A percentile compares a stretch with the other conserved stretches of the same genome.
phyloP scores from a whole-genome alignment of 495 filamentous ascomycete species.

The Glarea lozoyensis region DNA sequence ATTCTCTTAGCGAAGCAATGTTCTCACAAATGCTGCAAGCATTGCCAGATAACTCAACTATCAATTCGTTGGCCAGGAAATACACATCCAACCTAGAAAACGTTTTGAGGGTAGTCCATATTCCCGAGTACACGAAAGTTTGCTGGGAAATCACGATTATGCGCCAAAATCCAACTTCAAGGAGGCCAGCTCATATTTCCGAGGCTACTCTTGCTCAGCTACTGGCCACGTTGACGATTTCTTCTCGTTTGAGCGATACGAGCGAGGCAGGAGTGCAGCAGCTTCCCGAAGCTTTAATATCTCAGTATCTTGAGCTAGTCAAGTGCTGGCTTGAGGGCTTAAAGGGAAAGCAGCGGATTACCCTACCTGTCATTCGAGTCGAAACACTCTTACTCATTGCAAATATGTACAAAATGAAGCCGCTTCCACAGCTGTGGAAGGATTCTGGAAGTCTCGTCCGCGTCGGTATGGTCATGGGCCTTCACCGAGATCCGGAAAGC shows the following conservation, averaged over 20 bases:
- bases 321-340: slow-evolving; percentile 11
- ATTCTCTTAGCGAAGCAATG: slow-evolving; percentile 1
- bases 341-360: slow-evolving; percentile 7
- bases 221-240: slow-evolving; percentile 6
- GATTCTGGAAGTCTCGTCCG: slow-evolving; percentile 11
- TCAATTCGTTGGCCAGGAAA: neutral
- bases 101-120: slow-evolving; percentile 12
- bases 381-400: slow-evolving; percentile 12
- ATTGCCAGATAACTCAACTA: neutral
- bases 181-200: slow-evolving; percentile 1
- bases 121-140: slow-evolving; percentile 8
- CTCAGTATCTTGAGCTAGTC: slow-evolving; percentile 1
- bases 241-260: slow-evolving; percentile 5
- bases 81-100: slow-evolving; percentile 11
- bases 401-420: neutral
- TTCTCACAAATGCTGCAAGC: slow-evolving; percentile 4
- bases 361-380: slow-evolving; percentile 6
- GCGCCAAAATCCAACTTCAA: neutral
- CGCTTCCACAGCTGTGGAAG: slow-evolving; percentile 7
- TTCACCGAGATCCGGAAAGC: slow-evolving; percentile 16
- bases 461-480: slow-evolving; percentile 15
- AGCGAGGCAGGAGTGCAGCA: neutral
- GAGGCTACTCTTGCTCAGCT: slow-evolving; percentile 12
- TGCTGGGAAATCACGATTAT: slow-evolving; percentile 1
- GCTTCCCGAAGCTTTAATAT: slow-evolving; percentile 11